Conservation (phyloP, 257 asterid species). For the Nemophila menziesii region DNA sequence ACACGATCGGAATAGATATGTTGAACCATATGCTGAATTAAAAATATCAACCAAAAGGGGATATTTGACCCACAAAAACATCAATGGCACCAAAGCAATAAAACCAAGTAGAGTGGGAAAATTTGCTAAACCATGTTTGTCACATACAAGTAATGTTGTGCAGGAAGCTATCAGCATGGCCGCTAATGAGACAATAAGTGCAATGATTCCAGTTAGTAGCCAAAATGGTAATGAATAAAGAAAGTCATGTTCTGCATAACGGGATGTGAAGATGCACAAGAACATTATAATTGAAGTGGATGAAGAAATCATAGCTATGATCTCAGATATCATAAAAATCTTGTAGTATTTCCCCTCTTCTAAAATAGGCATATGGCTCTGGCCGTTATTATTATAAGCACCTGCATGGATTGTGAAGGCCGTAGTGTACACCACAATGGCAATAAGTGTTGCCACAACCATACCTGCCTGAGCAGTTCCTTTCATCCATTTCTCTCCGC, state of each 20-base stretch:
- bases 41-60: not conserved
- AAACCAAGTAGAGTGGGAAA: not conserved
- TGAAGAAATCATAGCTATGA: constrained; percentile 20
- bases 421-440: constrained; percentile 26
- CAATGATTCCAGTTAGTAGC: not conserved
- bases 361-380: constrained; percentile 16
- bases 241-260: constrained; percentile 22
- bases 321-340: constrained; percentile 22
- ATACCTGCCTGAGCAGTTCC: constrained; percentile 23
- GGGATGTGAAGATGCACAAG: constrained; percentile 25
- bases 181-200: not conserved
- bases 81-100: not conserved
- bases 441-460: constrained; percentile 25
- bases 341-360: constrained; percentile 2
- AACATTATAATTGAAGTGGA: constrained; percentile 24
- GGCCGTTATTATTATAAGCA: too few species aligned
- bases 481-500: constrained; percentile 31
- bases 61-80: constrained; percentile 1
- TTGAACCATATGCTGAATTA: not conserved
- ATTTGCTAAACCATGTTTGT: not conserved
- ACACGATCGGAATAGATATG: not conserved
- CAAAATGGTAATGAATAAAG: constrained; percentile 13
- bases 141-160: not conserved
- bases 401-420: constrained; percentile 34
- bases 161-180: constrained; percentile 1